Evolutionary conservation across 2,329 filamentous ascomycete species (phyloP), one percentile per base, ranked within the genome.

Genomic region (Paraphaeosphaeria sporulosa): DNA sequence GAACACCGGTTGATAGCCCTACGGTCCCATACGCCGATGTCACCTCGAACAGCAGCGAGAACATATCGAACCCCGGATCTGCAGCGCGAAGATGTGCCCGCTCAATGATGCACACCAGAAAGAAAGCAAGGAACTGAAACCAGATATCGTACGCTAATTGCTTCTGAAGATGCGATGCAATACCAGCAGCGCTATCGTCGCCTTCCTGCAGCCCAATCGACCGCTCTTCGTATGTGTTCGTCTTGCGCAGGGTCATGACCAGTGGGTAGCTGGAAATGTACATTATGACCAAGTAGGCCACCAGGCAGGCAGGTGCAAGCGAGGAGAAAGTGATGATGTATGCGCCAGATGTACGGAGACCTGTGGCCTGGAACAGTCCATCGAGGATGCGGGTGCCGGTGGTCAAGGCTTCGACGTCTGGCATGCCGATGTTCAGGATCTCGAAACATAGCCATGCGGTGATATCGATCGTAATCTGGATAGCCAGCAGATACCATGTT

Each of bases 171-270:
- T 90, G 87, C 62, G 85, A 81, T 43, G 81, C 62, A 4, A 72
- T 64, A 2, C 71, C 64, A 17, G 64, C 63, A 17, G 60, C 58
- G 23, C 38, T 40, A 17, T 66, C 53, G 46, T 64, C 64, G 21
- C 49, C 59, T 49, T 70, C 76, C 60, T 88, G 86, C 34, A 89
- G 84, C 0, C 88, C 88, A 1, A 91, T 79, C 0, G 86, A 88
- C 7, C 87, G 82, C 68, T 92, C 89, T 71, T 91, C 89, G 70
- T 92, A 92, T 32, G 90, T 86, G 69, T 91, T 91, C 42, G 88
- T 89, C 71, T 89, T 87, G 30, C 89, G 85, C 77, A 89, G 86
- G 0, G 85, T 87, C 60, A 89, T 86, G 27, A 86, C 84, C 23
- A 89, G 83, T 0, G 88, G 87, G 61, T 87, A 89, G 2, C 84